These are phyloP conservation scores for Citrus sinensis DNA, from an alignment of 345 rosid genomes.

Conservation along the genomic window DVS_A1.0 CM039169.1:23466501-23467000, in stretches of 20 bases:
- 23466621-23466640: not conserved
- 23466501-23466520: not conserved
- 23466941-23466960: not conserved
- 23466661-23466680: constrained; percentile 12
- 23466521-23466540: constrained; percentile 11
- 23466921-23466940: not conserved
- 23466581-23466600: not conserved
- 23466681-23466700: constrained; percentile 25
- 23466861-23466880: not conserved
- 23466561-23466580: not conserved
- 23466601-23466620: constrained; percentile 8
- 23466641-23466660: constrained; percentile 5
- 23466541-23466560: not conserved
- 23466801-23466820: constrained; percentile 3
- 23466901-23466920: not conserved
- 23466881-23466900: not conserved
- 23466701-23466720: constrained; percentile 26
- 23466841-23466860: not conserved
- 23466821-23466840: not conserved
- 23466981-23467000: not conserved
- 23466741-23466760: constrained; percentile 18
- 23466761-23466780: constrained; percentile 24
- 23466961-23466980: not conserved
- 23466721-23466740: constrained; percentile 22
- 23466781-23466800: constrained; percentile 11